These are phyloP conservation scores for Oidiodendron maius DNA, from an alignment of 495 filamentous ascomycete species.

Conservation along the genomic window DNA sequence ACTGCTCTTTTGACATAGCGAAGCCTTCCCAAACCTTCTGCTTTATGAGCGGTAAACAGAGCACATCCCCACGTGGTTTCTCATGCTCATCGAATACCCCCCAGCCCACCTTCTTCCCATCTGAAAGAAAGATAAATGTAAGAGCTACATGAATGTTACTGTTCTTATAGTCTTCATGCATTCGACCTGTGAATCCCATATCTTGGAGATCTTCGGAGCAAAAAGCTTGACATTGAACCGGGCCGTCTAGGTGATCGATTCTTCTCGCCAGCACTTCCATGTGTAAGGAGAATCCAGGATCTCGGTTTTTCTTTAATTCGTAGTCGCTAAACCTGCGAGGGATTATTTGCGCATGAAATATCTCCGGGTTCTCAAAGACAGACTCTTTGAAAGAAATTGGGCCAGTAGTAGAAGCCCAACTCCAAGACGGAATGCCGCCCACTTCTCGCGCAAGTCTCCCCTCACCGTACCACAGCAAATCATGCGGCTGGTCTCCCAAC, in stretches of 20 bases:
- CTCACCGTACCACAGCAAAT: too few relatives aligned
- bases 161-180: conserved; percentile 1
- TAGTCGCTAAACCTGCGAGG: too few relatives aligned
- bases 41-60: conserved; percentile 1
- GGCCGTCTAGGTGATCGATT: neutral
- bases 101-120: neutral
- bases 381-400: too few relatives aligned
- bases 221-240: conserved; percentile 3
- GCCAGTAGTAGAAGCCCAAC: too few relatives aligned
- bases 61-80: neutral
- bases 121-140: conserved; percentile 1
- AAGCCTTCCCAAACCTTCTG: conserved; percentile 1
- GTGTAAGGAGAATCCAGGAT: neutral
- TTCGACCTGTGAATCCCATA: neutral
- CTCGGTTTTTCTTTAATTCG: too few relatives aligned
- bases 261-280: neutral
- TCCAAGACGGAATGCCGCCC: too few relatives aligned
- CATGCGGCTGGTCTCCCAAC: too few relatives aligned
- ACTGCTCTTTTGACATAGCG: conserved; percentile 1
- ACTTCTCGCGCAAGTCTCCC: too few relatives aligned
- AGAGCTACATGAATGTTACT: neutral
- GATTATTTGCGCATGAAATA: too few relatives aligned
- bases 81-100: conserved; percentile 1
- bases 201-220: neutral
- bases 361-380: too few relatives aligned